Base-by-base conservation (phyloP, 2,329 filamentous ascomycete genomes). In the Talaromyces sp. region DNA sequence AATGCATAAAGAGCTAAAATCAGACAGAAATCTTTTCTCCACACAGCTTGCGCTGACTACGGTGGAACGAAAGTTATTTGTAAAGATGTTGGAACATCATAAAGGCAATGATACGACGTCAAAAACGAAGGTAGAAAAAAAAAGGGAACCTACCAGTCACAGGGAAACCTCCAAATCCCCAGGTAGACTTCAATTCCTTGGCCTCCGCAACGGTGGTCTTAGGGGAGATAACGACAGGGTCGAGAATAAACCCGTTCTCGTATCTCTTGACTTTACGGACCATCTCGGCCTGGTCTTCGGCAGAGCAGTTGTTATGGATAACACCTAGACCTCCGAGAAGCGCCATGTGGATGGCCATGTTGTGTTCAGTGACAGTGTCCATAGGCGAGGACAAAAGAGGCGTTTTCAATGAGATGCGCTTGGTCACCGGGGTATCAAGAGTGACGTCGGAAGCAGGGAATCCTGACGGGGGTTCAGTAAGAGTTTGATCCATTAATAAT, bases 11-110 rank as follows among this genome's bases (percentile, higher is more conserved):
- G 57, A 53, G 51, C 39, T 60, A 41, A 65, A 66, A 63, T 83
- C 80, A 83, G 78, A 76, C 74, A 72, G 75, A 36, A 75, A 75
- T 75, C 70, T 70, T 71, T 77, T 81, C 77, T 96, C 91, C 90
- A 84, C 91, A 96, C 89, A 84, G 83, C 73, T 86, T 80, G 83
- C 82, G 87, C 89, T 88, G 84, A 56, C 87, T 95, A 83, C 90
- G 91, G 94, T 93, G 93, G 94, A 99, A 99, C 94, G 94, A 99
- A 99, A 99, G 94, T 97, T 97, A 97, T 89, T 84, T 80, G 73
- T 43, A 63, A 63, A 59, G 60, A 58, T 62, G 60, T 53, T 45
- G 39, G 43, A 53, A 81, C 84, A 82, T 90, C 94, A 96, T 96
- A 66, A 60, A 66, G 69, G 59, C 57, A 62, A 64, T 55, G 39